Percentiles rank a stretch among this genome's conserved stretches.
These are phyloP conservation scores for Solidago caesia DNA, from an alignment of 129 eudicot genomes.

Conservation along the genomic window DNA sequence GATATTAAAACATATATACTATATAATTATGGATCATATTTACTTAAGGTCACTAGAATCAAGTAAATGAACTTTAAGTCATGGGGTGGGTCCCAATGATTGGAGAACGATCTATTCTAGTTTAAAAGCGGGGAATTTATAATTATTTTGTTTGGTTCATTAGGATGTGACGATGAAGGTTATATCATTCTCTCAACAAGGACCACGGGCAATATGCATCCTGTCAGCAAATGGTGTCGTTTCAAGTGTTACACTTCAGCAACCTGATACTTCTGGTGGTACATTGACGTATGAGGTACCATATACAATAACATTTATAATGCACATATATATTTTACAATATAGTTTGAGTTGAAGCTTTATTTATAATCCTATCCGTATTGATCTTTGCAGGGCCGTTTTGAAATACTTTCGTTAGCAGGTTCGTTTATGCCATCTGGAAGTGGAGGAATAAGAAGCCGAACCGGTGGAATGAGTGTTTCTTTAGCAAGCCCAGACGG, in stretches of 20 bases:
- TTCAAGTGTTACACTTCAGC: conserved; percentile 88
- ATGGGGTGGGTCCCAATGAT: background rate
- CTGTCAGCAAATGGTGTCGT: conserved; percentile 91
- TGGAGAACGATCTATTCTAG: background rate
- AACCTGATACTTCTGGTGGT: conserved; percentile 90
- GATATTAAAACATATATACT: no score
- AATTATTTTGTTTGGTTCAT: conserved; percentile 20
- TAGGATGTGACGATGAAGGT: conserved; percentile 92
- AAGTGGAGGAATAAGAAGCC: no score
- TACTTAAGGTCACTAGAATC: background rate
- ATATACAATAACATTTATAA: background rate
- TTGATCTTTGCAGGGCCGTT: conserved; percentile 58
- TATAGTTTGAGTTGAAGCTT: background rate
- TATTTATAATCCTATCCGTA: background rate
- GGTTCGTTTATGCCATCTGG: no score
- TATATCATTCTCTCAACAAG: conserved; percentile 90
- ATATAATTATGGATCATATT: background rate
- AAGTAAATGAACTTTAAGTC: no score
- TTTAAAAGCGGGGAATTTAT: background rate
- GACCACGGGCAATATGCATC: no score
- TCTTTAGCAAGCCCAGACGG: conserved; percentile 93
- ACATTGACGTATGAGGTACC: conserved; percentile 91
- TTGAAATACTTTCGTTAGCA: conserved; percentile 79
- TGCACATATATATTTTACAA: background rate
- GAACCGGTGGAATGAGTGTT: conserved; percentile 86